These are phyloP conservation scores for Talaromyces verruculosus DNA, from an alignment of 2,329 filamentous ascomycete genomes.

Conservation along the genomic window DNA sequence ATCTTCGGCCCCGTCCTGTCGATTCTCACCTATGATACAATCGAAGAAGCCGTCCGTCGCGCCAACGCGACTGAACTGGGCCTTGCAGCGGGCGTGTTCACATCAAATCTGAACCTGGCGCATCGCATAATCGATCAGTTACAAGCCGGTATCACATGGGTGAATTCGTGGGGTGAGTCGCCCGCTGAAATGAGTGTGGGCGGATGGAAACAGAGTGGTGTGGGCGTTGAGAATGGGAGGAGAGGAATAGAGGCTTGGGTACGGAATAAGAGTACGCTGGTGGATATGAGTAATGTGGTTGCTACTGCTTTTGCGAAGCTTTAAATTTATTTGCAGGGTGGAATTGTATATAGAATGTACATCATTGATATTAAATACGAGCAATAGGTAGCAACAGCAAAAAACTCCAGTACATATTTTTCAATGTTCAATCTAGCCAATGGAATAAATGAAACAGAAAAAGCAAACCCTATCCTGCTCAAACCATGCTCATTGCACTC, in stretches of 20 bases:
- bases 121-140: slow-evolving; percentile 70
- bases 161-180: slow-evolving; percentile 91
- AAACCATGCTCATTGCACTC: slow-evolving; percentile 9
- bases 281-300: slow-evolving; percentile 73
- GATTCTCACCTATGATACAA: slow-evolving; percentile 69
- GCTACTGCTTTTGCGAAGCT: slow-evolving; percentile 73
- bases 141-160: slow-evolving; percentile 85
- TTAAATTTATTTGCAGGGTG: slow-evolving; percentile 35
- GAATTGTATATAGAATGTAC: slow-evolving; percentile 3
- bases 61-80: slow-evolving; percentile 78
- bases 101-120: slow-evolving; percentile 69
- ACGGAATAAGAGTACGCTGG: slow-evolving; percentile 81
- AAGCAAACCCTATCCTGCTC: slow-evolving; percentile 18
- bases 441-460: slow-evolving; percentile 15
- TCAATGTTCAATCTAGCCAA: slow-evolving; percentile 5
- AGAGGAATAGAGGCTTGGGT: slow-evolving; percentile 79
- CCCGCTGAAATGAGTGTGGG: slow-evolving; percentile 91
- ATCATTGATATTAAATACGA: neutral
- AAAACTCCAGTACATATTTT: slow-evolving; percentile 12
- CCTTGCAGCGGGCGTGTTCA: slow-evolving; percentile 81
- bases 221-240: slow-evolving; percentile 83
- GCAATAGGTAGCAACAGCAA: neutral
- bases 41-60: slow-evolving; percentile 68
- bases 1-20: slow-evolving; percentile 89
- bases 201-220: slow-evolving; percentile 86